Conservation (phyloP, 148 eudicot genomes). For the Silene uniflora region DNA sequence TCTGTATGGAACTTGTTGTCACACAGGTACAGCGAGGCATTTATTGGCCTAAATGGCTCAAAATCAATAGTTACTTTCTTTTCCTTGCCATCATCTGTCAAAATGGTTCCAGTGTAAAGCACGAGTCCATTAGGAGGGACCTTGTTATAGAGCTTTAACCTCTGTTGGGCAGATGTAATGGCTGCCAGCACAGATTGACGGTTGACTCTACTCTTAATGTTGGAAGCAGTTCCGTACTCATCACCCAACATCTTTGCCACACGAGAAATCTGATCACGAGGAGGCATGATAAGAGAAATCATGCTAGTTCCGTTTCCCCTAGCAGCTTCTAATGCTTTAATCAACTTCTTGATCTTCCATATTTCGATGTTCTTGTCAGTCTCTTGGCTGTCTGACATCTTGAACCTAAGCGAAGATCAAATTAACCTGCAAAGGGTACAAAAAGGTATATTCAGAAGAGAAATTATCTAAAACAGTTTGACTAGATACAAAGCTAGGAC, state of each 20-base stretch:
- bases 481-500: neutral
- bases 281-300: slow-evolving; percentile 42
- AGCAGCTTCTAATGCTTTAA: slow-evolving; percentile 36
- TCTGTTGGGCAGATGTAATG: slow-evolving; percentile 39
- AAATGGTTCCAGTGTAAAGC: slow-evolving; percentile 36
- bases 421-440: slow-evolving; percentile 17
- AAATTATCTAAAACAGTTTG: neutral
- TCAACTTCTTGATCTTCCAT: slow-evolving; percentile 37
- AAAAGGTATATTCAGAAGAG: neutral
- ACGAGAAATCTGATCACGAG: slow-evolving; percentile 34
- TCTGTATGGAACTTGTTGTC: slow-evolving; percentile 37
- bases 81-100: slow-evolving; percentile 36
- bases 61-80: slow-evolving; percentile 39
- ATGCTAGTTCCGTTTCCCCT: slow-evolving; percentile 38
- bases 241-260: slow-evolving; percentile 41
- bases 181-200: slow-evolving; percentile 38
- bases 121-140: slow-evolving; percentile 38
- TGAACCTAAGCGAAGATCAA: neutral
- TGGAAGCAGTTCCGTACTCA: slow-evolving; percentile 37
- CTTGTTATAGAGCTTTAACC: slow-evolving; percentile 32
- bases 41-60: slow-evolving; percentile 35
- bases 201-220: slow-evolving; percentile 37
- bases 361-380: slow-evolving; percentile 37
- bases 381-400: slow-evolving; percentile 29
- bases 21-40: slow-evolving; percentile 33